A percentile compares a stretch with the other conserved stretches of the same genome.
These are phyloP conservation scores for Meira nashicola DNA, from an alignment of 1,284 basidiomycete species.

Conservation along the genomic window DNA sequence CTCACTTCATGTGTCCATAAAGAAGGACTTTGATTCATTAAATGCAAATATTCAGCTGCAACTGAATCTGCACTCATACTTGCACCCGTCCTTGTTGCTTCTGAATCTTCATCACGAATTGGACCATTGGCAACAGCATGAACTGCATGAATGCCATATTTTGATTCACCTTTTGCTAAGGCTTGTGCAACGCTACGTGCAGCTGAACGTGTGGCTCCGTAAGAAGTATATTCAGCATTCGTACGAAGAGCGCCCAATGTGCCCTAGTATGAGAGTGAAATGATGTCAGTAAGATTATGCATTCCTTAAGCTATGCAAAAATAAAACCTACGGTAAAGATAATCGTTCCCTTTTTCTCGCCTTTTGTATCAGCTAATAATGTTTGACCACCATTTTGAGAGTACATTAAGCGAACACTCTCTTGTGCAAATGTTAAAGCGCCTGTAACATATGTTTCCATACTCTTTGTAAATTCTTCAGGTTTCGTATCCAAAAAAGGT, in stretches of 20 bases:
- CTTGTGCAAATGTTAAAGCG: slow-evolving; percentile 14
- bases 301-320: not conserved
- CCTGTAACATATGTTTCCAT: slow-evolving; percentile 8
- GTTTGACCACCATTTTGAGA: slow-evolving; percentile 10
- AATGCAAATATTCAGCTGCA: slow-evolving; percentile 11
- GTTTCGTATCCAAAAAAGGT: slow-evolving; percentile 10
- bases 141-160: slow-evolving; percentile 13
- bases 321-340: slow-evolving; percentile 8
- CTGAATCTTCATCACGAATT: slow-evolving; percentile 7
- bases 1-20: slow-evolving; percentile 14
- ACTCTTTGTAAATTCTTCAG: slow-evolving; percentile 3
- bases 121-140: slow-evolving; percentile 14
- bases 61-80: slow-evolving; percentile 13
- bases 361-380: slow-evolving; percentile 11
- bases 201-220: slow-evolving; percentile 8
- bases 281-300: not conserved
- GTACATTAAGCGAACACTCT: slow-evolving; percentile 14
- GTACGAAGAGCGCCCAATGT: slow-evolving; percentile 13
- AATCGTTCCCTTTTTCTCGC: slow-evolving; percentile 12
- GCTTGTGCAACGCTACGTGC: slow-evolving; percentile 12
- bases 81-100: slow-evolving; percentile 7
- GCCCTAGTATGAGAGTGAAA: not conserved
- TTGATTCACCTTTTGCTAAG: slow-evolving; percentile 7
- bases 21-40: slow-evolving; percentile 1
- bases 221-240: slow-evolving; percentile 5